Conservation (phyloP, 2,329 filamentous ascomycete species). For the Colletotrichum costaricense region DNA sequence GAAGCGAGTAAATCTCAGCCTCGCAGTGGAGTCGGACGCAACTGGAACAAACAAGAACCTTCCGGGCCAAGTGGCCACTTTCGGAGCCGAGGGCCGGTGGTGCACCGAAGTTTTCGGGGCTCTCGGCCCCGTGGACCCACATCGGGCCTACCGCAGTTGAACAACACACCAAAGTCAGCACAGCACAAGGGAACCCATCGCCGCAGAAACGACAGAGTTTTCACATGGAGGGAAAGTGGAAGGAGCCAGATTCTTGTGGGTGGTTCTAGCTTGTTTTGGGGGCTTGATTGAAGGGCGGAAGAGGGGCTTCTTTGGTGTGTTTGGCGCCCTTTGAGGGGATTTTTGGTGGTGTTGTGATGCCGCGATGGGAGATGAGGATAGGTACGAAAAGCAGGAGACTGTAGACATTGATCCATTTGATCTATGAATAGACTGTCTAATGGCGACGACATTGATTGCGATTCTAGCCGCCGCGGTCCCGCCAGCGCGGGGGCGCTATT, state of each 20-base stretch:
- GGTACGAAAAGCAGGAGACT: too few relatives aligned
- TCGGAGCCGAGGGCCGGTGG: background rate
- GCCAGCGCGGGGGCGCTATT: too few relatives aligned
- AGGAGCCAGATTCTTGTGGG: background rate
- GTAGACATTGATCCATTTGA: too few relatives aligned
- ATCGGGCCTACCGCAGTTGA: background rate
- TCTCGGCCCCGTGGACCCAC: background rate
- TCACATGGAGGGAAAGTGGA: background rate
- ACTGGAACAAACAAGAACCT: background rate
- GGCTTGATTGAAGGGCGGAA: too few relatives aligned
- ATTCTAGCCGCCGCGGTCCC: too few relatives aligned
- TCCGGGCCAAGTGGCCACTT: background rate
- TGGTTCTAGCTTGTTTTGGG: background rate
- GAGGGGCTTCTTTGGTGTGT: too few relatives aligned
- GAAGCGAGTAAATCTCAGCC: too few relatives aligned
- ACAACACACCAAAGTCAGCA: background rate
- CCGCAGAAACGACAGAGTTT: background rate
- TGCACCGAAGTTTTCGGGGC: conserved; percentile 1
- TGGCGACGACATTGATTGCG: too few relatives aligned
- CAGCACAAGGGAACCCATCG: background rate
- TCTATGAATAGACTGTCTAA: too few relatives aligned
- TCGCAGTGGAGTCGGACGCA: background rate
- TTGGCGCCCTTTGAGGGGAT: too few relatives aligned
- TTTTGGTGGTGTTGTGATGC: too few relatives aligned
- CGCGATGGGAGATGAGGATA: too few relatives aligned